A percentile compares a stretch with the other conserved stretches of the same genome.
Conservation (phyloP, 2,329 filamentous ascomycete genomes). For the Ambrosiella xylebori region DNA sequence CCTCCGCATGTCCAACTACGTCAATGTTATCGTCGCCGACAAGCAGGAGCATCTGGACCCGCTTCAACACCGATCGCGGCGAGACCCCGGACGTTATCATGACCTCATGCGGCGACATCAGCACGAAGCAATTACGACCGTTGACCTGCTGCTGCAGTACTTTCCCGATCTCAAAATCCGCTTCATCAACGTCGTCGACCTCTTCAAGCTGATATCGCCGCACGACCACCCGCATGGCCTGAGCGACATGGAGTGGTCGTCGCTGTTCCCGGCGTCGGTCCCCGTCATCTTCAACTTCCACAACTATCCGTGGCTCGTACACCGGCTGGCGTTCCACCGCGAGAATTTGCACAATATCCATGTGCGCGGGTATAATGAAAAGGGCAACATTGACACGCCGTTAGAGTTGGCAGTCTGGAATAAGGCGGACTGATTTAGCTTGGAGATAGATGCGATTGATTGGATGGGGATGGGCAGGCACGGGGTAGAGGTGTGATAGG, state of each 20-base stretch:
- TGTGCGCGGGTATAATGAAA: slow-evolving; percentile 66
- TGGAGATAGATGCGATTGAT: slow-evolving; percentile 64
- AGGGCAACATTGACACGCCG: slow-evolving; percentile 71
- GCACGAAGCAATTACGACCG: slow-evolving; percentile 57
- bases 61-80: slow-evolving; percentile 54
- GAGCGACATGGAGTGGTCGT: slow-evolving; percentile 44
- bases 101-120: slow-evolving; percentile 58
- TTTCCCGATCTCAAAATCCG: slow-evolving; percentile 59
- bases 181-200: slow-evolving; percentile 64
- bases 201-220: slow-evolving; percentile 61
- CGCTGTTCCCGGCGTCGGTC: slow-evolving; percentile 54
- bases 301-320: slow-evolving; percentile 65
- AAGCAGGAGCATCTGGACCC: slow-evolving; percentile 71
- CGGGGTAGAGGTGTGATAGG: slow-evolving; percentile 44
- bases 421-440: slow-evolving; percentile 57
- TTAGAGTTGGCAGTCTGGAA: slow-evolving; percentile 65
- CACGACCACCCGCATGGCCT: slow-evolving; percentile 59
- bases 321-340: slow-evolving; percentile 59
- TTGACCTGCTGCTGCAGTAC: slow-evolving; percentile 53
- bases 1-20: slow-evolving; percentile 55
- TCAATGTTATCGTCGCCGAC: slow-evolving; percentile 65
- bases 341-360: slow-evolving; percentile 50
- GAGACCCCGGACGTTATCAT: slow-evolving; percentile 58
- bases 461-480: slow-evolving; percentile 46
- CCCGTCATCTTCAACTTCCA: slow-evolving; percentile 76